Evolutionary conservation across 805 yeast genomes (phyloP).

Genomic region (Kuraishia hungarica): DNA sequence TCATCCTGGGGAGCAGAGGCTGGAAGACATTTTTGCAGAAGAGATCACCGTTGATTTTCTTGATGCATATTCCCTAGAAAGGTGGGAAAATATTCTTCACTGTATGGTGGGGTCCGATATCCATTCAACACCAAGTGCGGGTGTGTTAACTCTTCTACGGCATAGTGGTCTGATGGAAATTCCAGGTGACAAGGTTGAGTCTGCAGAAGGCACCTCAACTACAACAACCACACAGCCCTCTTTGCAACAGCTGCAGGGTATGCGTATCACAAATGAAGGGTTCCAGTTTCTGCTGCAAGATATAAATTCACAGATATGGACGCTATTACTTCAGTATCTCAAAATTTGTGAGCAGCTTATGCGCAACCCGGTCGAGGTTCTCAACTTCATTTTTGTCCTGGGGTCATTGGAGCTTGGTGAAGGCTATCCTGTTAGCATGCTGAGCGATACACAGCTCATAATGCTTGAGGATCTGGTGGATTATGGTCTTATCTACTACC

Average conservation of each 20-base stretch:
- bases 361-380: constrained; percentile 94
- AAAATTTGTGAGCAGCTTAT: constrained; percentile 74
- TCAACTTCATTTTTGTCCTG: constrained; percentile 86
- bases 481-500: constrained; percentile 74
- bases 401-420: constrained; percentile 90
- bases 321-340: constrained; percentile 76
- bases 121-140: constrained; percentile 62
- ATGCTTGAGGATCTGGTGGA: constrained; percentile 88
- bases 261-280: constrained; percentile 82
- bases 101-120: constrained; percentile 94
- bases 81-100: constrained; percentile 94
- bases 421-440: constrained; percentile 62
- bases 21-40: constrained; percentile 37
- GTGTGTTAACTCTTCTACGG: constrained; percentile 66
- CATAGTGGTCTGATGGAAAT: constrained; percentile 89
- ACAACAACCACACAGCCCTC: background rate
- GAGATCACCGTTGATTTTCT: constrained; percentile 56
- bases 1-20: background rate
- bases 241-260: constrained; percentile 17
- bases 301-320: constrained; percentile 92
- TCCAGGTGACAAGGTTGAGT: constrained; percentile 10
- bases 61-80: constrained; percentile 72
- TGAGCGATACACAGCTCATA: constrained; percentile 72
- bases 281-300: constrained; percentile 92
- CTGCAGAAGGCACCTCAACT: constrained; percentile 6